Base-by-base conservation (phyloP, 257 asterid genomes). In the Solanum etuberosum region DNA sequence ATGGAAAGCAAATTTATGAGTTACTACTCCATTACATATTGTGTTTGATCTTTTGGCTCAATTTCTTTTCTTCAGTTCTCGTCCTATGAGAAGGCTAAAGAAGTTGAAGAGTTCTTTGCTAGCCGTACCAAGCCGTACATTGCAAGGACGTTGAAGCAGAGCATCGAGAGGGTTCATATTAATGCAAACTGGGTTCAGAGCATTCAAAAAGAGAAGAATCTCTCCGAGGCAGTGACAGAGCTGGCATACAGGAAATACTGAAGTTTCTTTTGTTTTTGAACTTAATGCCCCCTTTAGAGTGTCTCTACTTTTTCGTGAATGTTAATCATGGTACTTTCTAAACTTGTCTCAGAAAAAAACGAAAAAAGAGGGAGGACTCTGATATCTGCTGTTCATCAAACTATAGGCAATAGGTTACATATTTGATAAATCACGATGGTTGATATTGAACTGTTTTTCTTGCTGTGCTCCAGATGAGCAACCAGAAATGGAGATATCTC, bases 131-230 rank as follows among this genome's bases (percentile, higher is more conserved):
- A 94, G 92, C 92, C 99, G 3, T 95, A 86, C 88, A 90, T 97
- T 4, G 96, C 94, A 14, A 92, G 99, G 92, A 97, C 99, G 21
- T 88, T 97, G 92, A 97, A 93, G 92, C 99, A 97, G 91, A 94
- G 98, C 93, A 87, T 94, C 11, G 98, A 96, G 90, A 91, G 92
- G 88, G 93, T 95, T 83, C 96, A 91, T 83, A 93, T 96, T 38
- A 94, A 95, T 15, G 94, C 98, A 18, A 93, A 93, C 25, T 95
- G 98, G 98, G 96, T 93, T 23, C 88, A 91, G 86, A 92, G 96
- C 97, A 93, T 96, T 92, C 94, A 83, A 86, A 89, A 85, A 14
- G 99, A 95, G 94, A 91, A 93, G 68, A 83, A 90, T 90, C 94
- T 96, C 38, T 88, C 93, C 9, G 93, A 93, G 48, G 93, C 86